A percentile compares a stretch with the other conserved stretches of the same genome.
Conservation (phyloP, 495 filamentous ascomycete genomes). For the Talaromyces wortmannii region DNA sequence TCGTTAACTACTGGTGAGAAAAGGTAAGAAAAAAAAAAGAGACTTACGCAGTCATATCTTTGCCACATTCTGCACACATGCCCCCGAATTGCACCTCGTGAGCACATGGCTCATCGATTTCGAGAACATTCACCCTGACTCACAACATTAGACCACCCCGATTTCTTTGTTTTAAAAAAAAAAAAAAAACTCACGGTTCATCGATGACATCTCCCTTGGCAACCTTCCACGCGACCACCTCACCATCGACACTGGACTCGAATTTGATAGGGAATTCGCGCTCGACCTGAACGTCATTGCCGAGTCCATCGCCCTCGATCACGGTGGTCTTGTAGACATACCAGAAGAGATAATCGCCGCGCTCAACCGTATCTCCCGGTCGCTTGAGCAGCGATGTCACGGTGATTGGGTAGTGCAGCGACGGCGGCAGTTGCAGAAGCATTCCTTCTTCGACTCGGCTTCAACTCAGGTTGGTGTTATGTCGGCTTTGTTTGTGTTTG, state of each 20-base stretch:
- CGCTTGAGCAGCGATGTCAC: conserved; percentile 78
- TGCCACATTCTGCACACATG: conserved; percentile 85
- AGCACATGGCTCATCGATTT: conserved; percentile 84
- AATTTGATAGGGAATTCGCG: conserved; percentile 69
- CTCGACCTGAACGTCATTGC: conserved; percentile 58
- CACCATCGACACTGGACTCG: conserved; percentile 76
- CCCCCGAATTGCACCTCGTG: conserved; percentile 88
- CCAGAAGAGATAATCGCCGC: conserved; percentile 68
- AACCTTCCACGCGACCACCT: conserved; percentile 68
- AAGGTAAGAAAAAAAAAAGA: not conserved
- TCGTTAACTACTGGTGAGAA: not conserved
- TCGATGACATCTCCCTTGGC: conserved; percentile 63
- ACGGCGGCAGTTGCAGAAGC: conserved; percentile 44
- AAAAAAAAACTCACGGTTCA: conserved; percentile 26
- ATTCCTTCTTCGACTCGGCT: conserved; percentile 21
- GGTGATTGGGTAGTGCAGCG: conserved; percentile 89
- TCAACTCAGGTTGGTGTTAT: conserved; percentile 1
- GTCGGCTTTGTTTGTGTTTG: conserved; percentile 3
- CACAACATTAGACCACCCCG: not conserved
- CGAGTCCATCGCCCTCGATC: conserved; percentile 65
- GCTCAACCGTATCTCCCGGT: conserved; percentile 65
- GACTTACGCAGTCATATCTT: conserved; percentile 86
- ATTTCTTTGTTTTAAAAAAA: not conserved
- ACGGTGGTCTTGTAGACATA: conserved; percentile 77
- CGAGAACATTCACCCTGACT: conserved; percentile 50